Base-by-base conservation (phyloP, 2,329 filamentous ascomycete species). In the Epichloe elymi region DNA sequence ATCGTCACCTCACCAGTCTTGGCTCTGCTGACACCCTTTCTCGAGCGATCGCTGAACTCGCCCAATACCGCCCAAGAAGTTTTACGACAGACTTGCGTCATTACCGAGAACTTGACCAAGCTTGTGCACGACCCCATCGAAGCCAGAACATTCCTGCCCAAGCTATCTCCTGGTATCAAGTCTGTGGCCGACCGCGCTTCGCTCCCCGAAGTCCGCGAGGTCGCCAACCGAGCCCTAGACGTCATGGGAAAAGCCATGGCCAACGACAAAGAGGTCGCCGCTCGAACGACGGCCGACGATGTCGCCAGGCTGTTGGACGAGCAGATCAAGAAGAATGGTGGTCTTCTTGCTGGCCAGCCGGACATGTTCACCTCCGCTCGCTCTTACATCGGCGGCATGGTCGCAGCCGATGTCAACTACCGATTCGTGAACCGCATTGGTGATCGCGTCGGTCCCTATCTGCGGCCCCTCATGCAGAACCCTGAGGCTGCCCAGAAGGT, bases 41-140 rank as follows among this genome's bases (percentile, higher is more conserved):
- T 98, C 30, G 93, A 97, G 72, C 85, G 93, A 59, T 88, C 90
- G 17, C 79, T 98, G 55, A 96, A 96, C 74, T 91, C 84, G 54
- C 93, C 91, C 8, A 80, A 80, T 15, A 98, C 93, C 4, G 78
- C 87, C 3, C 93, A 98, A 67, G 93, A 98, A 71, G 90, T 97
- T 20, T 76, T 96, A 51, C 85, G 93, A 55, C 91, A 96, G 71
- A 95, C 93, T 3, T 89, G 95, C 33, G 89, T 98, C 50, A 94
- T 98, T 48, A 86, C 93, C 19, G 93, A 98, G 73, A 98, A 98
- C 72, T 74, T 98, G 73, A 98, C 93, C 54, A 97, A 95, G 74
- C 82, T 98, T 35, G 93, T 98, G 30, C 93, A 98, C 68, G 90
- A 84, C 66, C 93, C 93, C 14, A 82, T 95, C 54, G 93, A 98